phyloP scores from a whole-genome alignment of 371 early-diverging fungal genomes.

The Parasitella parasitica region DNA sequence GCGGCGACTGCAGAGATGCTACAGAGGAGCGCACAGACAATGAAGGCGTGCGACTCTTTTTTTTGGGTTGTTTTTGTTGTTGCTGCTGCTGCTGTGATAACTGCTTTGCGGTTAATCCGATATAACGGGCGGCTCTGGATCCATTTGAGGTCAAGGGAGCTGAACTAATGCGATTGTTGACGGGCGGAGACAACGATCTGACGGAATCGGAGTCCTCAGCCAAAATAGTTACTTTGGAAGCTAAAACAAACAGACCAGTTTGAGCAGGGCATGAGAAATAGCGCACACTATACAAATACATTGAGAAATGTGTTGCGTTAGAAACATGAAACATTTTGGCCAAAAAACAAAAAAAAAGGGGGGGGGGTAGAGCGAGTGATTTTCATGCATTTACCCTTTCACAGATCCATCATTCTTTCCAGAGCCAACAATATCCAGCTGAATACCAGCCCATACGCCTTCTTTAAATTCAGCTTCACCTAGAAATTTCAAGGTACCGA shows the following conservation, averaged over 20 bases:
- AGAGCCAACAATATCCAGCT: slow-evolving; percentile 62
- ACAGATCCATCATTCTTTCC: slow-evolving; percentile 80
- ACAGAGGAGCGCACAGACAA: slow-evolving; percentile 7
- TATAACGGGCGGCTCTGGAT: slow-evolving; percentile 60
- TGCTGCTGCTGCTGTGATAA: slow-evolving; percentile 44
- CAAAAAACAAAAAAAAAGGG: neutral
- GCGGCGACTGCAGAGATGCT: slow-evolving; percentile 14
- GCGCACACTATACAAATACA: slow-evolving; percentile 22
- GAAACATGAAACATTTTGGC: neutral
- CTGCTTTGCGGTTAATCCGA: slow-evolving; percentile 61
- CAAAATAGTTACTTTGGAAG: slow-evolving; percentile 22
- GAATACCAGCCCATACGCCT: slow-evolving; percentile 80
- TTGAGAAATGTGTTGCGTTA: neutral
- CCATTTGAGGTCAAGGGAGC: slow-evolving; percentile 52
- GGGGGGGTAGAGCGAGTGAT: neutral
- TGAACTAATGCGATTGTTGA: slow-evolving; percentile 8
- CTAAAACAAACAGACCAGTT: slow-evolving; percentile 31
- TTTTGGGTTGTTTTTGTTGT: slow-evolving; percentile 19
- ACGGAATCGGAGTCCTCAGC: slow-evolving; percentile 37
- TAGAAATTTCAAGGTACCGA: slow-evolving; percentile 74
- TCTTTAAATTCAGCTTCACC: slow-evolving; percentile 72
- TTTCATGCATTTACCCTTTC: slow-evolving; percentile 50
- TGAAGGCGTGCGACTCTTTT: slow-evolving; percentile 14
- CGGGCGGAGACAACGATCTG: slow-evolving; percentile 37
- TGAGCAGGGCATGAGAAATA: slow-evolving; percentile 32